Evolutionary conservation across 23 red algal genomes (phyloP).

Genomic region (Pyropia haitanensis): DNA sequence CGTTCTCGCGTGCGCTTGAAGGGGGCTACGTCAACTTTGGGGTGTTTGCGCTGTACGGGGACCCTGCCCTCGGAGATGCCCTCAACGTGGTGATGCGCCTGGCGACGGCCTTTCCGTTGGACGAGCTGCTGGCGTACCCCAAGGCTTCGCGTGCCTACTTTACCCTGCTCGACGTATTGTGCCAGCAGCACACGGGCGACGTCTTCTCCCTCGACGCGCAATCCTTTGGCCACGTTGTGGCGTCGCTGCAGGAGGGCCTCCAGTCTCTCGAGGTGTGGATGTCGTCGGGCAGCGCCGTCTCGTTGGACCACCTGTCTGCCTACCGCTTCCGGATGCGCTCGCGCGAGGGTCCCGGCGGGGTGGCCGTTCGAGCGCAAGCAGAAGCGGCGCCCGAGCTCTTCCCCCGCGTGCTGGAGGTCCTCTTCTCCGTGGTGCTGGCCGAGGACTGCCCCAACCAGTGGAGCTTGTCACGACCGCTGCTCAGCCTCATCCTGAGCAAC

Average conservation of each 20-base stretch:
- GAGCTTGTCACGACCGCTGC: slow-evolving; percentile 72
- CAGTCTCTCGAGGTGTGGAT: slow-evolving; percentile 77
- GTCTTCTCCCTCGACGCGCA: slow-evolving; percentile 43
- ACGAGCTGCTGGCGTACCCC: slow-evolving; percentile 59
- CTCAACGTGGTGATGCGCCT: slow-evolving; percentile 53
- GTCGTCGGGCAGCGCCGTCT: slow-evolving; percentile 43
- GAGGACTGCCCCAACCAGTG: slow-evolving; percentile 83
- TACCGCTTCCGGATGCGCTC: slow-evolving; percentile 57
- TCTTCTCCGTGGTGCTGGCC: slow-evolving; percentile 62
- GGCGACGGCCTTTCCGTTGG: slow-evolving; percentile 37
- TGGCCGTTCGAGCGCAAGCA: slow-evolving; percentile 7
- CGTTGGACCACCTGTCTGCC: slow-evolving; percentile 62
- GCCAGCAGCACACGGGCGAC: slow-evolving; percentile 33
- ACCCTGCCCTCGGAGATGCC: slow-evolving; percentile 53
- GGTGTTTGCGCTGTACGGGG: slow-evolving; percentile 68
- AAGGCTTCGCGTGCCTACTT: slow-evolving; percentile 68
- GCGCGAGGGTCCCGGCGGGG: too few species aligned
- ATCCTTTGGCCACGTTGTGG: slow-evolving; percentile 47
- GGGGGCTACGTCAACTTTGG: slow-evolving; percentile 84
- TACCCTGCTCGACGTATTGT: slow-evolving; percentile 55
- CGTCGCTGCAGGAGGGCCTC: slow-evolving; percentile 60
- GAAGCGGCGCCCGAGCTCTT: slow-evolving; percentile 52
- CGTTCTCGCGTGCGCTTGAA: slow-evolving; percentile 51
- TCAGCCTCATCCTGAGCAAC: slow-evolving; percentile 78
- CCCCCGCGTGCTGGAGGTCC: slow-evolving; percentile 43